phyloP scores from a whole-genome alignment of 2,329 filamentous ascomycete species.

The Sporothrix sp. region DNA sequence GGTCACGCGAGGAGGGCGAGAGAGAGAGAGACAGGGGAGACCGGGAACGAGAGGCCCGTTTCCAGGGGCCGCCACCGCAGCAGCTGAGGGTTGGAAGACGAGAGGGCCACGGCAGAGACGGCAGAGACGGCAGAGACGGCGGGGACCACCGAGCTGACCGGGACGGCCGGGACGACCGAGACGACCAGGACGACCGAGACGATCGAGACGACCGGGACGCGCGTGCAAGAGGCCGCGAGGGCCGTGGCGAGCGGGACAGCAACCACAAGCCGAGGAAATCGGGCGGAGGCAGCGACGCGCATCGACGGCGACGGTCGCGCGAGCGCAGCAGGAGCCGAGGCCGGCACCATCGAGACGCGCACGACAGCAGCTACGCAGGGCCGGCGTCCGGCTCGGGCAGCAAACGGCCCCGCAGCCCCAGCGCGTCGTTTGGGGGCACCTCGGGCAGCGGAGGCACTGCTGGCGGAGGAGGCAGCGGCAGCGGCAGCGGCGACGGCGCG shows the following conservation, averaged over 20 bases:
- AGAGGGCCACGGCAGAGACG: neutral
- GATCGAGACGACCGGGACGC: neutral
- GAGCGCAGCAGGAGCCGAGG: conserved; percentile 15
- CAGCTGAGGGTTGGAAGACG: conserved; percentile 9
- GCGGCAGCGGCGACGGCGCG: conserved; percentile 1
- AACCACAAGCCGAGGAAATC: conserved; percentile 18
- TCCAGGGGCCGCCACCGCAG: no score
- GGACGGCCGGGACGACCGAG: conserved; percentile 6
- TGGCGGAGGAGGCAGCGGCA: neutral
- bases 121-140: neutral
- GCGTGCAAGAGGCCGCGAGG: conserved; percentile 3
- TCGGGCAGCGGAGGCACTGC: neutral
- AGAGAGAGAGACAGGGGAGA: conserved; percentile 16
- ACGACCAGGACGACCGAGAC: neutral
- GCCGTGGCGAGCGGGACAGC: conserved; percentile 3
- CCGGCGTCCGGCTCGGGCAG: conserved; percentile 8
- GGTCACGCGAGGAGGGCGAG: conserved; percentile 17
- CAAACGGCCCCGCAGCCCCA: conserved; percentile 25
- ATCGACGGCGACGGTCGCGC: conserved; percentile 20
- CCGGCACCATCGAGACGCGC: neutral
- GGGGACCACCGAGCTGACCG: neutral
- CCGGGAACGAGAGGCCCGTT: no score
- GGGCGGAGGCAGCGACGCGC: conserved; percentile 8
- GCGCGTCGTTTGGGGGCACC: conserved; percentile 16
- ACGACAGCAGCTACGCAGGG: neutral